phyloP scores from a whole-genome alignment of 345 rosid genomes.

The Camelina hispida region DNA sequence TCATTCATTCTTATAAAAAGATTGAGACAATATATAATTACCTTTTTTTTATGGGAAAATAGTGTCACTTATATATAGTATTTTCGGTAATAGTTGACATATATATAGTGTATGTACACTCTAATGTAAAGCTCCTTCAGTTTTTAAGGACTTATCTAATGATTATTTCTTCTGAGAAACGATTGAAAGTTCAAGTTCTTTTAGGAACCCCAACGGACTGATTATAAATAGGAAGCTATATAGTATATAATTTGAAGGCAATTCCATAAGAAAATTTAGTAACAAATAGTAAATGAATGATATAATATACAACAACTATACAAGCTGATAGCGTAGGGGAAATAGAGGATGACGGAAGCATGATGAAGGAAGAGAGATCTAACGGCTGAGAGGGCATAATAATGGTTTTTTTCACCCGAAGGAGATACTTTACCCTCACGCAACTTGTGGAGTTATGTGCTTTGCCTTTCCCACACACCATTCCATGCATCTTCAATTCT shows the following conservation, averaged over 20 bases:
- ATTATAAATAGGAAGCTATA: too few species aligned
- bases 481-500: constrained; percentile 36
- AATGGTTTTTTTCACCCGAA: constrained; percentile 1
- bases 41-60: neutral
- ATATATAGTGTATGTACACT: neutral
- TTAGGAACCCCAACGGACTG: too few species aligned
- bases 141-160: neutral
- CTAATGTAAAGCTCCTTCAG: neutral
- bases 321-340: constrained; percentile 22
- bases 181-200: neutral
- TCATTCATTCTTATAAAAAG: neutral
- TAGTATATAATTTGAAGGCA: neutral
- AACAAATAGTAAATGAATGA: too few species aligned
- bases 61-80: neutral
- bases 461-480: constrained; percentile 45
- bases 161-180: neutral
- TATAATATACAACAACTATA: too few species aligned
- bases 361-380: constrained; percentile 37
- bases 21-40: neutral
- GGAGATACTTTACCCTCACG: constrained; percentile 39
- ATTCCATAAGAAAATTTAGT: too few species aligned
- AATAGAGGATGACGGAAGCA: constrained; percentile 34
- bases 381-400: constrained; percentile 27
- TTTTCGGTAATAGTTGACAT: neutral
- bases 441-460: constrained; percentile 42